Base-by-base conservation (phyloP, 2,329 filamentous ascomycete species). In the Coniochaeta hoffmannii region DNA sequence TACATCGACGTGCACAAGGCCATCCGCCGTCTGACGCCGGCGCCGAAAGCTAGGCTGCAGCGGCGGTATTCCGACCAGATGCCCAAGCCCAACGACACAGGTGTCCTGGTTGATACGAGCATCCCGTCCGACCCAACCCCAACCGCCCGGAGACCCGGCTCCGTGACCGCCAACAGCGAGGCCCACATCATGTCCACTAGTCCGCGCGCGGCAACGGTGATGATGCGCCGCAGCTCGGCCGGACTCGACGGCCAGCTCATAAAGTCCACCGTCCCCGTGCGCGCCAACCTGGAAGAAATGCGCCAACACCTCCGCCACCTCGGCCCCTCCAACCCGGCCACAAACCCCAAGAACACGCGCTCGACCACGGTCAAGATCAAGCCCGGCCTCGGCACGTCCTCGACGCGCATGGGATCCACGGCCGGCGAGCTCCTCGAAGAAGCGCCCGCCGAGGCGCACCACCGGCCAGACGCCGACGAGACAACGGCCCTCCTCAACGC, bases 1-100 rank as follows among this genome's bases (percentile, higher is more conserved):
- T 99, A 96, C 66, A 87, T 99, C 60, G 94, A 99, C 69, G 91
- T 99, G 2, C 94, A 97, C 77, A 97, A 97, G 75, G 94, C 94
- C 22, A 97, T 99, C 62, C 85, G 94, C 56, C 89, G 94, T 53
- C 82, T 95, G 65, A 83, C 87, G 19, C 91, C 91, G 1, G 91
- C 92, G 1, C 93, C 93, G 1, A 88, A 90, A 66, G 85, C 85
- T 46, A 83, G 88, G 55, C 80, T 75, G 30, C 68, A 71, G 36
- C 67, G 72, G 60, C 66, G 64, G 56, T 70, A 67, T 22, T 79
- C 64, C 55, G 66, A 65, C 24, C 57, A 60, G 10, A 52, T 30
- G 50, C 60, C 31, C 14, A 53, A 31, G 31, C 7, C 14, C 24
- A 36, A 63, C 17, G 59, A 62, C 15, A 61, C 59, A 31, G 69